Conservation (phyloP, 2,329 filamentous ascomycete species). For the Ploettnerulaceae sp. region DNA sequence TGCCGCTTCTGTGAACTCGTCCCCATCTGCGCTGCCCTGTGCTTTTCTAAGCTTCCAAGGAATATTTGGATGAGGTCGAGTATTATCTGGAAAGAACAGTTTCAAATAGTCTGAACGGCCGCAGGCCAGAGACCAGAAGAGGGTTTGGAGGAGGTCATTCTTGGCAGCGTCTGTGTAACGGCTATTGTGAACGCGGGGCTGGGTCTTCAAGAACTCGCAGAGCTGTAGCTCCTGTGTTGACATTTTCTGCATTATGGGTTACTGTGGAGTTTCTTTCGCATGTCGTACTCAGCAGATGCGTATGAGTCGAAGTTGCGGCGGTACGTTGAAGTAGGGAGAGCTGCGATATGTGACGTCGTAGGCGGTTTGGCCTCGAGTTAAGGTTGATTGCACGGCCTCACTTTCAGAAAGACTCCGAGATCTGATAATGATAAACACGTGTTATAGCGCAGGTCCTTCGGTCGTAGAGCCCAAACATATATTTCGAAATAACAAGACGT, state of each 20-base stretch:
- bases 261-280: conserved; percentile 13
- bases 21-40: conserved; percentile 87
- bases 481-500: too few relatives aligned
- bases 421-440: too few relatives aligned
- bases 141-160: conserved; percentile 66
- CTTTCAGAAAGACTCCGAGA: too few relatives aligned
- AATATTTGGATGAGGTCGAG: conserved; percentile 47
- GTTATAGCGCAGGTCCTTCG: too few relatives aligned
- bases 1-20: conserved; percentile 89
- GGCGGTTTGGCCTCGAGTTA: conserved; percentile 1
- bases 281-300: conserved; percentile 13
- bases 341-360: background rate
- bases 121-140: conserved; percentile 84
- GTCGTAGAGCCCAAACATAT: too few relatives aligned
- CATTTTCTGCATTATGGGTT: conserved; percentile 49
- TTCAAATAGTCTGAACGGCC: conserved; percentile 68
- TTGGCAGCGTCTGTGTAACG: conserved; percentile 70
- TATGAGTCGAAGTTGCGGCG: background rate
- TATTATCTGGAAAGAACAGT: conserved; percentile 77
- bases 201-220: conserved; percentile 72
- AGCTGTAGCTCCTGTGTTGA: conserved; percentile 74
- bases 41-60: conserved; percentile 76
- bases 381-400: too few relatives aligned
- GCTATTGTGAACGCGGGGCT: conserved; percentile 68
- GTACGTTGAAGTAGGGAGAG: background rate